Evolutionary conservation across 1,139 yeast genomes (phyloP).

Genomic region (Nakaseomyces bracarensis): DNA sequence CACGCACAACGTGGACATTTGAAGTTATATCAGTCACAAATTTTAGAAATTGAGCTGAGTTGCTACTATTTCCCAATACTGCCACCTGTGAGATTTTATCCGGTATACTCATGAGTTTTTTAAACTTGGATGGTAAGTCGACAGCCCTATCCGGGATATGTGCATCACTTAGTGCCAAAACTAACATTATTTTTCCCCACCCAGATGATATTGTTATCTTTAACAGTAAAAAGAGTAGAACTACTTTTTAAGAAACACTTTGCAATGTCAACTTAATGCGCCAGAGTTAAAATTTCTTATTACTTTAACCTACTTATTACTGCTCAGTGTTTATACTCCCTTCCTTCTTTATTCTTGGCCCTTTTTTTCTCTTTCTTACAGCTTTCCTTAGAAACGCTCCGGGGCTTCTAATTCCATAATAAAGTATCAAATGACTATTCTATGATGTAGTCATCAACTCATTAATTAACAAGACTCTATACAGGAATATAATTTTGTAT

Average conservation of each 20-base stretch:
- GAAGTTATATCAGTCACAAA: constrained; percentile 63
- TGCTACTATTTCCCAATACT: constrained; percentile 80
- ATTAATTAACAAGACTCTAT: too few species aligned
- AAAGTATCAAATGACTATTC: too few species aligned
- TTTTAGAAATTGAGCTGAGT: constrained; percentile 52
- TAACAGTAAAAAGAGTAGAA: too few species aligned
- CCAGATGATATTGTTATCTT: neutral
- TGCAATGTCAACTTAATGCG: too few species aligned
- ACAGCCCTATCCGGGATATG: constrained; percentile 82
- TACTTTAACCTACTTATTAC: too few species aligned
- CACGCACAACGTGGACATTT: constrained; percentile 68
- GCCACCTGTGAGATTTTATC: constrained; percentile 79
- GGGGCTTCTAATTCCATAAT: too few species aligned
- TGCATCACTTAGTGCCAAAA: constrained; percentile 85
- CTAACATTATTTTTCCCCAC: constrained; percentile 44
- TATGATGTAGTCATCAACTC: too few species aligned
- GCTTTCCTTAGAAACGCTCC: too few species aligned
- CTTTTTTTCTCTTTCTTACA: neutral
- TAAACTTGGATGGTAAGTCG: constrained; percentile 47
- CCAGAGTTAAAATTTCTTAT: too few species aligned
- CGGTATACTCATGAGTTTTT: constrained; percentile 59
- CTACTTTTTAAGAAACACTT: too few species aligned
- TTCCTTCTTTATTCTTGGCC: neutral
- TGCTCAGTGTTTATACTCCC: too few species aligned
- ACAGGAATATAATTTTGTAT: too few species aligned